Evolutionary conservation across 768 basidiomycete genomes (phyloP), one percentile per base, ranked within the genome.

Genomic region (Sarcodon sp.): DNA sequence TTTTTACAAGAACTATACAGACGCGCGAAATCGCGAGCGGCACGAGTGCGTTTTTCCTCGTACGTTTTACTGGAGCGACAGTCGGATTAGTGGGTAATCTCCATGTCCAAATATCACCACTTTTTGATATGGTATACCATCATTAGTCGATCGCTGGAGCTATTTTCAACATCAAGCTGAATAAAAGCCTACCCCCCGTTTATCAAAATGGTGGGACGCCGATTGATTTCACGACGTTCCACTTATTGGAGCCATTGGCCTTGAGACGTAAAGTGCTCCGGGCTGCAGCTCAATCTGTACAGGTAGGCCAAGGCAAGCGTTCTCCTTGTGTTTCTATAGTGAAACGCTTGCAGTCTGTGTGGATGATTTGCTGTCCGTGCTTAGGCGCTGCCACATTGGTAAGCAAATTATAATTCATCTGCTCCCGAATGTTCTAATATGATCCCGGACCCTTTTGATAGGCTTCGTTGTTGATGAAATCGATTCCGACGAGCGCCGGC

Each of bases 41-140:
- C 32, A 91, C 88, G 8, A 83, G 86, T 57, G 87, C 86, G 9
- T 91, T 90, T 62, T 90, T 91, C 64, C 70, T 90, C 48, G 85
- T 88, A 41, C 75, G 87, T 39, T 90, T 90, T 64, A 89, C 87
- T 35, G 87, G 87, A 7, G 85, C 87, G 33, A 88, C 87, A 2
- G 69, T 83, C 35, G 87, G 87, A 51, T 63, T 91, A 66, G 87
- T 87, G 61, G 55, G 80, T 60, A 10, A 4, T 45, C 33, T 32
- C 47, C 44, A 27, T 50, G 38, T 49, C 43, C 48, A 48, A 56
- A 47, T 55, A 53, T 57, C 47, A 59, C 51, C 47, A 45, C 46
- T 36, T 18, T 53, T 43, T 44, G 45, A 18, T 35, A 11, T 27
- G 3, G 2, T 27, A 44, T 48, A 45, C 33, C 27, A 45, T 48